These are phyloP conservation scores for Hansenula lynferdii DNA, from an alignment of 1,139 yeast species.

Conservation along the genomic window DNA sequence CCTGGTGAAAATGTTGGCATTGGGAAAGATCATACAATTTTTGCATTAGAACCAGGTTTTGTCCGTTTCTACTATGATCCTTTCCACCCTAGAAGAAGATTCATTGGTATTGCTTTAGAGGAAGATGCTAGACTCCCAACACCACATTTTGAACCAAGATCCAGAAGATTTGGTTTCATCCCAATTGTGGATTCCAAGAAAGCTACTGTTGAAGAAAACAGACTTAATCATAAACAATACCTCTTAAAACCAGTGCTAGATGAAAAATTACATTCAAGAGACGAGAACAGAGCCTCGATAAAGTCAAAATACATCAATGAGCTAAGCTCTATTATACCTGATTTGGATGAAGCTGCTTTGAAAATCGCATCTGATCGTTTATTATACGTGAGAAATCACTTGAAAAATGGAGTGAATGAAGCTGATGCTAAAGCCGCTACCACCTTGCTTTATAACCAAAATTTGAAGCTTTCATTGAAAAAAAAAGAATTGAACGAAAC, in stretches of 20 bases:
- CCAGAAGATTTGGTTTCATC: slow-evolving; percentile 77
- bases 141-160: slow-evolving; percentile 83
- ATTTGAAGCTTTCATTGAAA: slow-evolving; percentile 37
- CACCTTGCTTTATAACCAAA: slow-evolving; percentile 45
- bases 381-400: slow-evolving; percentile 41
- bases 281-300: slow-evolving; percentile 31
- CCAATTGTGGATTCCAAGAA: slow-evolving; percentile 44
- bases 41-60: slow-evolving; percentile 88
- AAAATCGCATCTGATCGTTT: slow-evolving; percentile 46
- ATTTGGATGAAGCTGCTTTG: slow-evolving; percentile 31
- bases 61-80: slow-evolving; percentile 92
- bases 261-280: slow-evolving; percentile 34
- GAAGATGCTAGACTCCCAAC: slow-evolving; percentile 68
- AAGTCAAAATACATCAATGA: slow-evolving; percentile 24
- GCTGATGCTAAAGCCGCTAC: slow-evolving; percentile 58
- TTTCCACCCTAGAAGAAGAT: slow-evolving; percentile 91
- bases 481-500: slow-evolving; percentile 35
- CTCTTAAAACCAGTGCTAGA: slow-evolving; percentile 49
- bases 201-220: slow-evolving; percentile 50
- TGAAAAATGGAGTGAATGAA: slow-evolving; percentile 45
- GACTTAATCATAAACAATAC: slow-evolving; percentile 44
- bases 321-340: slow-evolving; percentile 24
- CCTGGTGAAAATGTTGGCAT: slow-evolving; percentile 93
- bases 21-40: slow-evolving; percentile 92
- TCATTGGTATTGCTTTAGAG: slow-evolving; percentile 80